Percentiles rank a stretch among this genome's conserved stretches.
Evolutionary conservation across 2,329 filamentous ascomycete species (phyloP).

Genomic region (Dactylonectria estremocensis): DNA sequence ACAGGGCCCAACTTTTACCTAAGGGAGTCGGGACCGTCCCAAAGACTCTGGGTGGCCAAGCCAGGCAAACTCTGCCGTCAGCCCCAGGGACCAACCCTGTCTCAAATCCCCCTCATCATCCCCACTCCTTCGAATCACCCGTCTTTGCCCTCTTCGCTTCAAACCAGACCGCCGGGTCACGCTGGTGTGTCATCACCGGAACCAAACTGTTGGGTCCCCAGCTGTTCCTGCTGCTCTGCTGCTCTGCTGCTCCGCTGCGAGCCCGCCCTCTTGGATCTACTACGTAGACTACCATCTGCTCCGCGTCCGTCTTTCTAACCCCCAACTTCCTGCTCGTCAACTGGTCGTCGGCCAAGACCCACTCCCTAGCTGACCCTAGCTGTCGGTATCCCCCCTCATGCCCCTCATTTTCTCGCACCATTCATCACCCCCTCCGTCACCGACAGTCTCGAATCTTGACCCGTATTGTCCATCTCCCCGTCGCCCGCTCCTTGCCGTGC

Average conservation of each 20-base stretch:
- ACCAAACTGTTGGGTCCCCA: not conserved
- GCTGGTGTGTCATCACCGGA: not conserved
- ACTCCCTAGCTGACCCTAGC: slow-evolving; percentile 16
- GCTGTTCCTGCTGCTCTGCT: not conserved
- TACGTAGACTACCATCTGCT: too few species aligned
- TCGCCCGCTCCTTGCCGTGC: not conserved
- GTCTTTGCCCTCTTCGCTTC: not conserved
- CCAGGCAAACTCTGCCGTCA: too few species aligned
- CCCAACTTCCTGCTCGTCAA: not conserved
- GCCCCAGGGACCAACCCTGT: too few species aligned
- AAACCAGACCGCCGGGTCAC: not conserved
- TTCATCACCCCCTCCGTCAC: not conserved
- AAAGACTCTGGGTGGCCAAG: too few species aligned
- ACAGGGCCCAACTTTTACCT: too few species aligned
- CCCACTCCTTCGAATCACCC: not conserved
- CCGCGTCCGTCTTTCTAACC: slow-evolving; percentile 3
- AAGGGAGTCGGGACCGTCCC: too few species aligned
- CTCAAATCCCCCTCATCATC: too few species aligned
- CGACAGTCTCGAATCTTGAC: not conserved
- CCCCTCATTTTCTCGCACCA: slow-evolving; percentile 6
- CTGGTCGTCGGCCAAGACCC: not conserved
- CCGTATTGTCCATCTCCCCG: not conserved
- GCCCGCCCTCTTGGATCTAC: not conserved
- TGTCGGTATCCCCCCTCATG: slow-evolving; percentile 15
- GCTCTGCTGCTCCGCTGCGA: not conserved